A percentile compares a stretch with the other conserved stretches of the same genome.
Conservation (phyloP, 2,329 filamentous ascomycete genomes). For the Aspergillus versicolor region DNA sequence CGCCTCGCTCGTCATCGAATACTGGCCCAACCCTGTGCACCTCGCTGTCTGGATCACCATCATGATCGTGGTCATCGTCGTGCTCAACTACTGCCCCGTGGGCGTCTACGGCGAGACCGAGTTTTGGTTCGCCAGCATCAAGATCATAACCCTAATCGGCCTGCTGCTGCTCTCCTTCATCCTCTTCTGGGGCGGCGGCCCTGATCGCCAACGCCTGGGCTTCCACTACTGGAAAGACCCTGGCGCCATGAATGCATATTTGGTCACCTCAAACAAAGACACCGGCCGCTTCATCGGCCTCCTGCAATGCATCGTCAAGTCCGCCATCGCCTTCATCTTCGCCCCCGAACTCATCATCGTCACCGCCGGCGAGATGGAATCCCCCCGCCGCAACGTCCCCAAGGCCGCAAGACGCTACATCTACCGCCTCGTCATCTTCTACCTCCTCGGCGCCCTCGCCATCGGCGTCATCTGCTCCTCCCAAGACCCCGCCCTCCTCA, state of each 20-base stretch:
- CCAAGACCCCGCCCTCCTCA: slow-evolving; percentile 1
- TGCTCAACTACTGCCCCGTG: slow-evolving; percentile 50
- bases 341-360: slow-evolving; percentile 57
- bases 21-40: slow-evolving; percentile 53
- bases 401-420: slow-evolving; percentile 59
- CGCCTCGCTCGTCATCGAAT: slow-evolving; percentile 64
- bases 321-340: slow-evolving; percentile 56
- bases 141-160: slow-evolving; percentile 53
- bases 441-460: slow-evolving; percentile 7
- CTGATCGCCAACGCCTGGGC: slow-evolving; percentile 50
- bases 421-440: slow-evolving; percentile 53
- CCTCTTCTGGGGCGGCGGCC: slow-evolving; percentile 58
- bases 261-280: slow-evolving; percentile 40
- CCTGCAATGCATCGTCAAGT: slow-evolving; percentile 51
- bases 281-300: slow-evolving; percentile 54
- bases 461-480: slow-evolving; percentile 11
- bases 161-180: slow-evolving; percentile 55
- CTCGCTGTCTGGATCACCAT: slow-evolving; percentile 55
- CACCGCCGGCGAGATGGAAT: slow-evolving; percentile 59
- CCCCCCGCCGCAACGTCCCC: slow-evolving; percentile 59
- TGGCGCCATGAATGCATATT: slow-evolving; percentile 50
- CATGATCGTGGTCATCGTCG: slow-evolving; percentile 58
- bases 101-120: slow-evolving; percentile 54
- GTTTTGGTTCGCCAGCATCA: slow-evolving; percentile 55
- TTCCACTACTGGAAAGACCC: slow-evolving; percentile 54